Evolutionary conservation across 2,329 filamentous ascomycete genomes (phyloP), one percentile per base, ranked within the genome.

Genomic region (Alternaria rosae): DNA sequence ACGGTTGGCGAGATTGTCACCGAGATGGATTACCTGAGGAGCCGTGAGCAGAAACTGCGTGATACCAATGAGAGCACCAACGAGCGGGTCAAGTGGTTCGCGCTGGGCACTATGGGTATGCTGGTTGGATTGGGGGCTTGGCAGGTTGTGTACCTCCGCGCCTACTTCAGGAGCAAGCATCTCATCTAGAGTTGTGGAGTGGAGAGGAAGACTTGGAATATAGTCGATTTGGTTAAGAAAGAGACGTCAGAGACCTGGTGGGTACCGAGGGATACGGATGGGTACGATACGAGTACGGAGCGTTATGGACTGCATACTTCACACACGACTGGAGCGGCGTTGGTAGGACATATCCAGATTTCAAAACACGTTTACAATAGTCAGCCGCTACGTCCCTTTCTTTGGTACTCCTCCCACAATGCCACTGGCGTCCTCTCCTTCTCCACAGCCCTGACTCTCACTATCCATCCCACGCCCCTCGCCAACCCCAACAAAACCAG

Each of bases 21-120:
- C 66, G 94, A 98, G 86, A 97, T 99, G 94, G 94, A 98, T 69
- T 99, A 98, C 83, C 88, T 99, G 73, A 88, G 95, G 69, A 75
- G 81, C 41, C 88, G 95, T 73, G 95, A 99, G 86, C 93, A 97
- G 87, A 97, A 93, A 85, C 87, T 99, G 73, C 87, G 95, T 79
- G 94, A 99, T 83, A 99, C 95, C 72, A 99, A 99, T 82, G 95
- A 99, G 90, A 98, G 94, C 86, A 99, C 95, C 70, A 99, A 99
- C 83, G 95, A 92, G 83, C 89, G 95, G 62, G 95, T 99, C 76
- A 99, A 98, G 86, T 98, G 93, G 93, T 99, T 99, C 82, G 94
- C 94, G 51, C 89, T 97, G 79, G 89, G 90, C 69, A 98, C 94
- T 26, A 98, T 97, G 83, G 91, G 93, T 65, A 90, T 97, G 85